These are phyloP conservation scores for Boletus tylopilopsis DNA, from an alignment of 768 basidiomycete genomes.

Conservation along the genomic window DNA sequence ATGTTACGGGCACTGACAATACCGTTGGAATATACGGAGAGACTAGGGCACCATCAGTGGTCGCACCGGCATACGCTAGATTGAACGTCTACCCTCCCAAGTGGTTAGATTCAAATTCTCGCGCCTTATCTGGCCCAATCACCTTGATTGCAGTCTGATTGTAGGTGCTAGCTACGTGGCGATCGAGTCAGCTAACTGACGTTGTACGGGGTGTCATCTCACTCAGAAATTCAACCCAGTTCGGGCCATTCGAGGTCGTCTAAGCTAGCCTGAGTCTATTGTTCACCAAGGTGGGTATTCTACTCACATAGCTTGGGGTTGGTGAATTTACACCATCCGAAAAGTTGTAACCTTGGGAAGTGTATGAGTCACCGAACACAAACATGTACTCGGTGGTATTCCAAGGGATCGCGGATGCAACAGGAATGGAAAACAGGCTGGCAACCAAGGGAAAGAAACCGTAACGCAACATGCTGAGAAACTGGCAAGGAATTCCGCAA, in stretches of 20 bases:
- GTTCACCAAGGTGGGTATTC: too few species aligned
- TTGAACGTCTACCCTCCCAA: slow-evolving; percentile 47
- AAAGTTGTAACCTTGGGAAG: slow-evolving; percentile 55
- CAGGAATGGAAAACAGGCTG: slow-evolving; percentile 4
- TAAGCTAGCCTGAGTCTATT: slow-evolving; percentile 21
- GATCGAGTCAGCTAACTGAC: background rate
- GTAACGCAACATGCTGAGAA: slow-evolving; percentile 10
- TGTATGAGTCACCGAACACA: slow-evolving; percentile 64
- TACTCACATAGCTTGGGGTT: slow-evolving; percentile 49
- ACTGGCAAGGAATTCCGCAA: background rate
- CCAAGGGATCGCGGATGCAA: slow-evolving; percentile 39
- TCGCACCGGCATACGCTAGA: slow-evolving; percentile 65
- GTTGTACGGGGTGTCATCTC: slow-evolving; percentile 6
- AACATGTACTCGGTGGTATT: slow-evolving; percentile 52
- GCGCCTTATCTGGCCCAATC: too few species aligned
- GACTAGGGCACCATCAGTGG: slow-evolving; percentile 57
- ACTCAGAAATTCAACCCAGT: slow-evolving; percentile 59
- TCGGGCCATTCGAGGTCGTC: slow-evolving; percentile 61
- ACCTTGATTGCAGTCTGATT: slow-evolving; percentile 55
- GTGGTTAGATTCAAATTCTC: background rate
- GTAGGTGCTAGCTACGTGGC: slow-evolving; percentile 42
- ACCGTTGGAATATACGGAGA: slow-evolving; percentile 49
- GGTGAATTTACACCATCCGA: slow-evolving; percentile 52
- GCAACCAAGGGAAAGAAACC: background rate
- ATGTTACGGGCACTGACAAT: slow-evolving; percentile 38